Evolutionary conservation across 805 yeast genomes (phyloP).

Genomic region (Saturnispora silvae): DNA sequence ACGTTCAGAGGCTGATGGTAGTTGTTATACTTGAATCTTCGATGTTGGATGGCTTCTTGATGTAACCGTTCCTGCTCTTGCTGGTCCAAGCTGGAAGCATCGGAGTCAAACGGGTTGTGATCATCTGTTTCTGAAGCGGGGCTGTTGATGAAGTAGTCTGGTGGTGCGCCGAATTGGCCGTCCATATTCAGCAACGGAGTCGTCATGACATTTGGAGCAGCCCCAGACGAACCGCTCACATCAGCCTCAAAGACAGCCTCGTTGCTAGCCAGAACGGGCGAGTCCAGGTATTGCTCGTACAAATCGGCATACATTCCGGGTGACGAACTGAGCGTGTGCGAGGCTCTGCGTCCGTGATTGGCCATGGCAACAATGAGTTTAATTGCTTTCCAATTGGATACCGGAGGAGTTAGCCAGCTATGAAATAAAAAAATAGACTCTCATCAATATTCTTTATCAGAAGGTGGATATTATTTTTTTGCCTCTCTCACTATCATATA

Average conservation of each 20-base stretch:
- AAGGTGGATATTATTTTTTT: no score
- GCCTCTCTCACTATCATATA: no score
- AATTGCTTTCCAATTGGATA: no score
- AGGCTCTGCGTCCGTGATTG: neutral
- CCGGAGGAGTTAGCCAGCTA: no score
- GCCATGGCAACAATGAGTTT: no score
- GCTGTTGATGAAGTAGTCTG: constrained; percentile 1
- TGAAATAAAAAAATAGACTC: no score
- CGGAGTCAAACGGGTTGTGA: neutral
- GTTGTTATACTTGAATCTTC: neutral
- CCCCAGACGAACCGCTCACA: neutral
- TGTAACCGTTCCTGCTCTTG: constrained; percentile 1
- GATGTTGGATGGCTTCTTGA: neutral
- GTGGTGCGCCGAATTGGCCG: constrained; percentile 9
- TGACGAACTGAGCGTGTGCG: constrained; percentile 5
- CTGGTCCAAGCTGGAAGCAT: constrained; percentile 3
- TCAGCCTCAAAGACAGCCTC: constrained; percentile 8
- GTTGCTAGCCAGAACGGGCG: constrained; percentile 6
- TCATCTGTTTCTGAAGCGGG: neutral
- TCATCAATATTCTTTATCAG: no score
- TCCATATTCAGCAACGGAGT: constrained; percentile 8
- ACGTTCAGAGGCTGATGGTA: neutral
- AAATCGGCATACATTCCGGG: constrained; percentile 12
- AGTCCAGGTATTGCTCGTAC: constrained; percentile 22
- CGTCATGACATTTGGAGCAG: neutral